Conservation (phyloP, 768 basidiomycete species). For the Lactarius tabidus region DNA sequence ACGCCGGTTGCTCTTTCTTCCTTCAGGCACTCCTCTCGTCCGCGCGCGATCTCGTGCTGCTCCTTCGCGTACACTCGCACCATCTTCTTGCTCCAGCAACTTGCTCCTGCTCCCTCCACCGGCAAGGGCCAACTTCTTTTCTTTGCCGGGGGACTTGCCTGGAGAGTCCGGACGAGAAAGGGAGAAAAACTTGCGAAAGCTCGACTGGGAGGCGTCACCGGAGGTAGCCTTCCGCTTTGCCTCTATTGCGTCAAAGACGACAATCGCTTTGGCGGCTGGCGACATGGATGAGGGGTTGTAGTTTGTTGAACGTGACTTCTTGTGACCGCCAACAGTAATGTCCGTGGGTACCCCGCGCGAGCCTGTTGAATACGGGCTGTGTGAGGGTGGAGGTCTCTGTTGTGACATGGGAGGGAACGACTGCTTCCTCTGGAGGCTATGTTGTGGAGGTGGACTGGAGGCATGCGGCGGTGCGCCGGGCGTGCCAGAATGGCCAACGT, state of each 20-base stretch:
- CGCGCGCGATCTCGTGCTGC: slow-evolving; percentile 21
- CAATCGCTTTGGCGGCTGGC: slow-evolving; percentile 58
- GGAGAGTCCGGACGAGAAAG: slow-evolving; percentile 22
- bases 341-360: slow-evolving; percentile 4
- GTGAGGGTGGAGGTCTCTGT: neutral
- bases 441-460: neutral
- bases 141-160: slow-evolving; percentile 10
- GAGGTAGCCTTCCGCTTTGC: slow-evolving; percentile 37
- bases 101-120: slow-evolving; percentile 11
- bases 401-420: slow-evolving; percentile 11
- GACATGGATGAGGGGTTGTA: slow-evolving; percentile 46
- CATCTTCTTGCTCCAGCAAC: slow-evolving; percentile 19
- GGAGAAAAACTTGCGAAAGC: slow-evolving; percentile 29
- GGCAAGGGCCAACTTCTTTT: neutral
- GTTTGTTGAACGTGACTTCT: slow-evolving; percentile 37
- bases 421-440: slow-evolving; percentile 9
- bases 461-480: slow-evolving; percentile 26
- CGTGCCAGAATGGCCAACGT: slow-evolving; percentile 40
- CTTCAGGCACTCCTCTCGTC: slow-evolving; percentile 10
- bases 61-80: slow-evolving; percentile 10
- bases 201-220: slow-evolving; percentile 30
- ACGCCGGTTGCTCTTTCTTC: slow-evolving; percentile 17
- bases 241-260: slow-evolving; percentile 55
- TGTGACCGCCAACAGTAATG: slow-evolving; percentile 20
- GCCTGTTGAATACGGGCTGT: slow-evolving; percentile 13